Evolutionary conservation across 306 rosid species (phyloP).

Genomic region (Lithocarpus polystachyus): DNA sequence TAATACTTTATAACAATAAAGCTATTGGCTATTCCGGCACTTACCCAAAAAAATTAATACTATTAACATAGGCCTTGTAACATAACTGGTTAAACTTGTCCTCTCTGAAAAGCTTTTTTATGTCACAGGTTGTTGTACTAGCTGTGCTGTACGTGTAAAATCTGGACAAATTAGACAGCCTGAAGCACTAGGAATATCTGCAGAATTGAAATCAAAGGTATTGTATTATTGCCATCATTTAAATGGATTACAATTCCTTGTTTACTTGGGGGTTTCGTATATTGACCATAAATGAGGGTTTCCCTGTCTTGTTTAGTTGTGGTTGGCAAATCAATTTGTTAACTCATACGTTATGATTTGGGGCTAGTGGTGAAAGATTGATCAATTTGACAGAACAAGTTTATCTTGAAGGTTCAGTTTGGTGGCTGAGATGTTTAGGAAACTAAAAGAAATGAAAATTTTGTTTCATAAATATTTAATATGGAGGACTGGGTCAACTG

Average conservation of each 20-base stretch:
- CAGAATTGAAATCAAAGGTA: conserved; percentile 82
- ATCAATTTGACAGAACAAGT: neutral
- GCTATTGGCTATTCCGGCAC: neutral
- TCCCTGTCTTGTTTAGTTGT: neutral
- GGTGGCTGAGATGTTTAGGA: neutral
- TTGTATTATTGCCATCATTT: conserved; percentile 5
- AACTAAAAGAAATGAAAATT: neutral
- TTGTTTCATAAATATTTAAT: neutral
- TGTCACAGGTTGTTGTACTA: conserved; percentile 91
- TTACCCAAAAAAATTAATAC: too few relatives aligned
- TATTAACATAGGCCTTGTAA: neutral
- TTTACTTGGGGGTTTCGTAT: neutral
- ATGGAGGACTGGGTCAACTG: neutral
- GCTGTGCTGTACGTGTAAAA: conserved; percentile 96
- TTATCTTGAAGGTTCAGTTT: neutral
- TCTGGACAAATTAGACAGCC: conserved; percentile 90
- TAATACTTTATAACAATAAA: neutral
- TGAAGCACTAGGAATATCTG: conserved; percentile 93
- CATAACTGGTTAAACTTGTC: neutral
- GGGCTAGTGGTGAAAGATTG: neutral
- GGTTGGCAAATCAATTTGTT: neutral
- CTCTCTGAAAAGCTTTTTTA: conserved; percentile 13
- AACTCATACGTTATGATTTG: neutral
- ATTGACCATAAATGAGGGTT: neutral
- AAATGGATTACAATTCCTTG: neutral